phyloP scores from a whole-genome alignment of 23 red algal species.

The Chondrus crispus region DNA sequence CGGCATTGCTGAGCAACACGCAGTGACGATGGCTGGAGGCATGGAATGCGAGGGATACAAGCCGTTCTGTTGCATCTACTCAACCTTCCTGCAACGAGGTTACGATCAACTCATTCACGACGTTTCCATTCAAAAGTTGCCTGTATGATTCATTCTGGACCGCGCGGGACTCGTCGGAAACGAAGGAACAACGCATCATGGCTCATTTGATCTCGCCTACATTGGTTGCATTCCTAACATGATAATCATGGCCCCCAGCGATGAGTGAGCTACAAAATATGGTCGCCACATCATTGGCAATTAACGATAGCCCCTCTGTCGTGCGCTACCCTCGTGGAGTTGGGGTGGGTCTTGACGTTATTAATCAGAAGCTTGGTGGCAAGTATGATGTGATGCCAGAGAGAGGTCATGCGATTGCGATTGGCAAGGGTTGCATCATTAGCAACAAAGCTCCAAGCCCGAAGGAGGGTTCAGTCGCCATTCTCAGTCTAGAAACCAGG shows the following conservation, averaged over 20 bases:
- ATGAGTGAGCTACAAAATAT: slow-evolving; percentile 98
- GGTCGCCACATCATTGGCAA: slow-evolving; percentile 81
- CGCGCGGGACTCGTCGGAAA: slow-evolving; percentile 97
- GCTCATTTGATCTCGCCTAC: slow-evolving; percentile 92
- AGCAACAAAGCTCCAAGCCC: not conserved
- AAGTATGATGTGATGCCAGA: slow-evolving; percentile 51
- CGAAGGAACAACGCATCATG: slow-evolving; percentile 95
- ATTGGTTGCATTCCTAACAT: slow-evolving; percentile 97
- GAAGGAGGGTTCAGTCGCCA: slow-evolving; percentile 61
- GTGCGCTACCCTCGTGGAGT: slow-evolving; percentile 93
- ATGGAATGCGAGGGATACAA: slow-evolving; percentile 92
- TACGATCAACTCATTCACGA: slow-evolving; percentile 98
- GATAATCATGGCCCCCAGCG: slow-evolving; percentile 93
- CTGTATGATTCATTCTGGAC: slow-evolving; percentile 96
- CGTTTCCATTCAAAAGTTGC: slow-evolving; percentile 82
- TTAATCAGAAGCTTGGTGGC: slow-evolving; percentile 77
- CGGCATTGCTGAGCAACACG: slow-evolving; percentile 98
- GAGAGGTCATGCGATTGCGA: slow-evolving; percentile 60
- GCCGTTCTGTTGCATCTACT: slow-evolving; percentile 98
- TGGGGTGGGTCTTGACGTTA: slow-evolving; percentile 81
- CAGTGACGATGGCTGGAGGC: slow-evolving; percentile 94
- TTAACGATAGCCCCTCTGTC: slow-evolving; percentile 79
- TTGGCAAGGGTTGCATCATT: slow-evolving; percentile 91
- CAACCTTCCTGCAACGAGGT: slow-evolving; percentile 93
- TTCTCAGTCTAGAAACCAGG: slow-evolving; percentile 87